Evolutionary conservation across 228 moss, liverwort and hornwort species (phyloP), one percentile per base, ranked within the genome.

Genomic region (Sphagnum magellanicum): DNA sequence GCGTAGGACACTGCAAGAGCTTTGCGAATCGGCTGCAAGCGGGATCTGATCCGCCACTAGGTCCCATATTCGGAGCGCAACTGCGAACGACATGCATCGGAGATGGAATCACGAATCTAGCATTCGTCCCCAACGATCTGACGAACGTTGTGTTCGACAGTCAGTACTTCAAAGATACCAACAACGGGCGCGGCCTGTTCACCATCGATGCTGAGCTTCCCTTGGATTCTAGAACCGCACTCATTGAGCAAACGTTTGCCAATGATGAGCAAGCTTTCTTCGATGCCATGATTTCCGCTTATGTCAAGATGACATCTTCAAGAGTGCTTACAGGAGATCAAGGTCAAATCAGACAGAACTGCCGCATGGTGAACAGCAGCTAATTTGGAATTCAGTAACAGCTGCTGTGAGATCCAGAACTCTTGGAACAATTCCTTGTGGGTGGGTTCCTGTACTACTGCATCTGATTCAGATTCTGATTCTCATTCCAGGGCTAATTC

Each of bases 91-190:
- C 83, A 1, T 93, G 93, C 62, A 86, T 87, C 0, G 73, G 70
- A 61, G 65, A 68, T 16, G 72, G 63, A 48, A 72, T 71, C 61
- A 83, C 74, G 63, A 68, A 88, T 63, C 74, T 72, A 69, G 85
- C 83, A 16, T 65, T 91, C 6, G 73, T 91, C 5, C 73, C 61
- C 0, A 93, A 81, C 55, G 93, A 93, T 64, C 5, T 75, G 0
- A 75, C 93, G 65, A 87, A 91, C 63, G 79, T 93, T 70, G 68
- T 89, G 10, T 93, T 93, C 71, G 93, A 93, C 68, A 79, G 74
- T 46, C 93, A 83, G 50, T 93, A 89, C 60, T 91, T 77, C 80
- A 71, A 75, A 7, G 91, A 91, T 69, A 65, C 87, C 1, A 52
- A 72, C 60, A 74, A 16, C 46, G 86, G 89, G 4, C 85, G 91